phyloP scores from a whole-genome alignment of 306 rosid genomes.

The Boehmeria nivea region DNA sequence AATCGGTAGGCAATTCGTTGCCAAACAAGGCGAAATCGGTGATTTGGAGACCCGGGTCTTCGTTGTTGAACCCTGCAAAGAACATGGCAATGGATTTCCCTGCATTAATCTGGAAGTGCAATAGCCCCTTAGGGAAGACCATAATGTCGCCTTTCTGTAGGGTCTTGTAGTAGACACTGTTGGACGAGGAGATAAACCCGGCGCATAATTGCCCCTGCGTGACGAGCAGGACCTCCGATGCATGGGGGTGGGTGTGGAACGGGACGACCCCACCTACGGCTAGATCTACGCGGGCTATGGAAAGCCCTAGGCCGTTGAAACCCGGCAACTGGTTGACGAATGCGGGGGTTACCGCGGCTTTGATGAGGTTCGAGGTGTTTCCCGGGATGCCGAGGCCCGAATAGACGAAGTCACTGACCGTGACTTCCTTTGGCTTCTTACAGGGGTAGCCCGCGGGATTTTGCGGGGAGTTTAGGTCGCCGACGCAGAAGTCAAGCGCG shows the following conservation, averaged over 20 bases:
- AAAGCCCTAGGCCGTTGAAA: constrained; percentile 68
- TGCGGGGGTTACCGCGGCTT: constrained; percentile 58
- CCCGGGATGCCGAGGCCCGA: constrained; percentile 46
- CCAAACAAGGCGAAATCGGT: constrained; percentile 60
- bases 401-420: constrained; percentile 49
- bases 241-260: constrained; percentile 78
- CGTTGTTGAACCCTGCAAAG: constrained; percentile 51
- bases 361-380: constrained; percentile 69
- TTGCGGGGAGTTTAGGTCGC: constrained; percentile 41
- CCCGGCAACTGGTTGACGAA: constrained; percentile 59
- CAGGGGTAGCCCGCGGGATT: constrained; percentile 71
- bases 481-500: constrained; percentile 81
- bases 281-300: constrained; percentile 53
- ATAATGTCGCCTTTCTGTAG: constrained; percentile 63
- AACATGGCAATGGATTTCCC: constrained; percentile 26
- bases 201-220: constrained; percentile 47
- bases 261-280: constrained; percentile 59
- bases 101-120: constrained; percentile 65
- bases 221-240: constrained; percentile 40
- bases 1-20: constrained; percentile 53
- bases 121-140: constrained; percentile 71
- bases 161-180: constrained; percentile 45
- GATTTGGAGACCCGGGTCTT: constrained; percentile 68
- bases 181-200: constrained; percentile 53
- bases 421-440: constrained; percentile 45